Evolutionary conservation across 257 asterid genomes (phyloP), one percentile per base, ranked within the genome.

Genomic region (Ocimum tenuiflorum): DNA sequence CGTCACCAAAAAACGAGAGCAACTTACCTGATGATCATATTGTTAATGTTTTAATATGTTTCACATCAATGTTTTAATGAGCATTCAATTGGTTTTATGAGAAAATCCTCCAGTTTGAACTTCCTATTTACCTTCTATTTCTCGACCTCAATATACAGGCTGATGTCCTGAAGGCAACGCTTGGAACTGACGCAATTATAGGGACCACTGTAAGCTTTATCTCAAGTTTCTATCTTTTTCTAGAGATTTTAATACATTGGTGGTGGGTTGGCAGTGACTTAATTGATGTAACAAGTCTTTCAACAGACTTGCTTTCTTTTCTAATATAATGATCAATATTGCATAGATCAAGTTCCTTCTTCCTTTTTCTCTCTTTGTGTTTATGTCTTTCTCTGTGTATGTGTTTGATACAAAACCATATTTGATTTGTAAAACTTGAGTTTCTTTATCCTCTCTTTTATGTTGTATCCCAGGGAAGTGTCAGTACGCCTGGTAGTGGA

Each of bases 401-500:
- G n/a, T n/a, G n/a, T n/a, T n/a, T n/a, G n/a, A n/a, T n/a, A n/a
- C n/a, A n/a, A n/a, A n/a, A n/a, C n/a, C n/a, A n/a, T n/a, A n/a
- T n/a, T n/a, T n/a, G n/a, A n/a, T n/a, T n/a, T n/a, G n/a, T n/a
- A n/a, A n/a, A 60, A 7, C 20, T 17, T n/a, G 24, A 8, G 49
- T 31, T 31, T 8, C 48, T 54, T 60, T 8, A 2, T 8, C 51
- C 11, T 38, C 20, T 35, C 63, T 42, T 60, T 50, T 50, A 18
- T 76, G 33, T 64, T 65, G 63, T 56, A 56, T 65, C 67, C 45
- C 60, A 89, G 98, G 99, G 91, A 62, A 79, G 88, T 70, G 91
- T 83, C 73, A 85, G 70, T 73, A 89, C 99, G 63, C 97, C 99
- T 73, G 99, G 97, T 64, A 87, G 97, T 78, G 97, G 97, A 79